Conservation (phyloP, 257 asterid genomes). For the Solanum etuberosum region DNA sequence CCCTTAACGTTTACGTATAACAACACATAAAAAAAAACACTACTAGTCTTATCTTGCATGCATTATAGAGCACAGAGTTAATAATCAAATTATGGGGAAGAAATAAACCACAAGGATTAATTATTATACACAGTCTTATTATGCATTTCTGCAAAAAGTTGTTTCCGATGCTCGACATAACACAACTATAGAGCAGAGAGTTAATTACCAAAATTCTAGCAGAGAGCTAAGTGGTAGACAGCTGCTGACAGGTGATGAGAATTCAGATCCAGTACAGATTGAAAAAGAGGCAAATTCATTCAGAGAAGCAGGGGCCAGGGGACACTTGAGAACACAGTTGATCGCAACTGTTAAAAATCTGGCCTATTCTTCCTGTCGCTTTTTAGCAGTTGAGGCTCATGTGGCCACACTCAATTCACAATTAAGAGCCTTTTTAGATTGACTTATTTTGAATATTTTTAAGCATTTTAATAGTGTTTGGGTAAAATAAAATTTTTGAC, state of each 20-base stretch:
- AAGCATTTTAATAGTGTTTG: too few relatives aligned
- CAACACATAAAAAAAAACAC: too few relatives aligned
- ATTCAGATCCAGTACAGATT: neutral
- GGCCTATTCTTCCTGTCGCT: neutral
- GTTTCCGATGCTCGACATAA: neutral
- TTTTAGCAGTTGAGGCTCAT: neutral
- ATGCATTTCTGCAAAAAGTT: neutral
- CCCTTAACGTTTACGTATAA: neutral
- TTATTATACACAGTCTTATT: too few relatives aligned
- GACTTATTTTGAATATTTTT: too few relatives aligned
- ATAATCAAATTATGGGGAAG: neutral
- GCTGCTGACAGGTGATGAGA: neutral
- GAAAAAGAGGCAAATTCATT: neutral
- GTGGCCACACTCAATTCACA: neutral
- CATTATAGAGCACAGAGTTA: neutral
- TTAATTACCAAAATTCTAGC: neutral
- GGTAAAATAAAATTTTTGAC: too few relatives aligned
- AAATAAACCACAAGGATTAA: too few relatives aligned
- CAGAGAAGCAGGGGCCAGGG: neutral
- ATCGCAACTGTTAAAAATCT: neutral
- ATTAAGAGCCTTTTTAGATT: too few relatives aligned
- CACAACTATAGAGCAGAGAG: neutral
- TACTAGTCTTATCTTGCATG: neutral
- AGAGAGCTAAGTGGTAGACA: neutral
- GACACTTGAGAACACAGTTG: neutral